Percentiles rank a stretch among this genome's conserved stretches.
Evolutionary conservation across 2,329 filamentous ascomycete genomes (phyloP).

Genomic region (Talaromyces sp.): DNA sequence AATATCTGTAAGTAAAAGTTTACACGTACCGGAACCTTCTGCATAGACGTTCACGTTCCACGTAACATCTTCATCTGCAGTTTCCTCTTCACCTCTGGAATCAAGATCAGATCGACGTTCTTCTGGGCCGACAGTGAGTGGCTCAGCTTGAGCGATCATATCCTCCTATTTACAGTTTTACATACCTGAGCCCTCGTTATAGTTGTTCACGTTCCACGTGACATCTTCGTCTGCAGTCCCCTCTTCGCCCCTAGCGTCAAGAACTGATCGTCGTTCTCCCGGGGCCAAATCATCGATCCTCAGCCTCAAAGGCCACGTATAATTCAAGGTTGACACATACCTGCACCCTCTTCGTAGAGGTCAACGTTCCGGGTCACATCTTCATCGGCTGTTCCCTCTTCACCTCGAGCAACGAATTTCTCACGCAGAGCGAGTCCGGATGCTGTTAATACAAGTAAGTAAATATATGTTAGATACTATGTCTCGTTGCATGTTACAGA

Average conservation of each 20-base stretch:
- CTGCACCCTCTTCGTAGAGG: not conserved
- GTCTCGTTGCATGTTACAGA: not conserved
- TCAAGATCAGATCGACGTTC: not conserved
- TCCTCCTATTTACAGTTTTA: not conserved
- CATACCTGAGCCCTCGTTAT: not conserved
- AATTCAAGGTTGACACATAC: not conserved
- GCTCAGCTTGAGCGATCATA: not conserved
- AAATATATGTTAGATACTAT: not conserved
- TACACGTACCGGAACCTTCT: not conserved
- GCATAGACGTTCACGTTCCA: not conserved
- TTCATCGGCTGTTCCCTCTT: not conserved
- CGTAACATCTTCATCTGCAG: constrained; percentile 1
- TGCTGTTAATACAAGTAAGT: not conserved
- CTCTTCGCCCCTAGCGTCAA: not conserved
- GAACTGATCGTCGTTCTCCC: not conserved
- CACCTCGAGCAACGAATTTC: not conserved
- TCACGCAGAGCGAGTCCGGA: not conserved
- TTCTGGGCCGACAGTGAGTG: not conserved
- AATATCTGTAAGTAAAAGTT: too few species aligned
- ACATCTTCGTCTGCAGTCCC: not conserved
- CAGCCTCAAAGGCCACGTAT: not conserved
- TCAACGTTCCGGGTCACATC: not conserved
- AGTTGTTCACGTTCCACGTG: not conserved
- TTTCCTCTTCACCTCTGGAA: not conserved
- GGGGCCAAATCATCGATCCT: not conserved